Percentiles rank a stretch among this genome's conserved stretches.
phyloP scores from a whole-genome alignment of 2,329 filamentous ascomycete species.

The Cryphonectria japonica region DNA sequence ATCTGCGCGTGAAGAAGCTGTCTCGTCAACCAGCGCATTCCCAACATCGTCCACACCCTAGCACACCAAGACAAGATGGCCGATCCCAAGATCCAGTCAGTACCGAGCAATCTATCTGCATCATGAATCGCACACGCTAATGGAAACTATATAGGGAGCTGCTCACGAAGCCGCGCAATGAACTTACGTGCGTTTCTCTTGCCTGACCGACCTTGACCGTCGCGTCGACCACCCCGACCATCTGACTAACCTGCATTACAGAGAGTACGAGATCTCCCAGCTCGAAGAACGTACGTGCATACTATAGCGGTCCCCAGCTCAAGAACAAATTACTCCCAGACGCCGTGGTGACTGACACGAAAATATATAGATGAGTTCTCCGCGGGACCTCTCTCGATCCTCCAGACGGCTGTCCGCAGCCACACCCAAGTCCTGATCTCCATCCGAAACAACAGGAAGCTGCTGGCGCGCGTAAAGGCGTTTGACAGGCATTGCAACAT shows the following conservation, averaged over 20 bases:
- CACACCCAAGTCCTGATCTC: conserved; percentile 97
- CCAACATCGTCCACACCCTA: conserved; percentile 26
- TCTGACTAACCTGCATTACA: conserved; percentile 42
- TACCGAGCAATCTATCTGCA: conserved; percentile 27
- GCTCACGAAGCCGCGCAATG: conserved; percentile 82
- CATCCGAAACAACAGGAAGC: conserved; percentile 97
- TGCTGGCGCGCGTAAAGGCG: conserved; percentile 95
- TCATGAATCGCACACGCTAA: conserved; percentile 17
- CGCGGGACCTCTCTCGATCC: conserved; percentile 72
- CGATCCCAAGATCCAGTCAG: conserved; percentile 74
- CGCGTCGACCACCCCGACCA: conserved; percentile 5
- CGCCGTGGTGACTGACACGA: conserved; percentile 25
- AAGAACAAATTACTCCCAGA: not conserved
- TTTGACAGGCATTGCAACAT: conserved; percentile 99
- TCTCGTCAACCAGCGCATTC: conserved; percentile 9
- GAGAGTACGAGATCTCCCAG: conserved; percentile 88
- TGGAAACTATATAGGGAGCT: conserved; percentile 68
- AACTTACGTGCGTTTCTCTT: conserved; percentile 77
- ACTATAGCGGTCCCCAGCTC: not conserved
- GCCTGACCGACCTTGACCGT: conserved; percentile 19
- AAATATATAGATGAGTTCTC: conserved; percentile 55
- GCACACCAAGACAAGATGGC: conserved; percentile 52
- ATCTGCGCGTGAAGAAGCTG: conserved; percentile 17
- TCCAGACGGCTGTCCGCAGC: conserved; percentile 93
- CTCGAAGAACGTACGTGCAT: conserved; percentile 40